Evolutionary conservation across 495 filamentous ascomycete species (phyloP), one percentile per base, ranked within the genome.

Genomic region (Neurospora sp.): DNA sequence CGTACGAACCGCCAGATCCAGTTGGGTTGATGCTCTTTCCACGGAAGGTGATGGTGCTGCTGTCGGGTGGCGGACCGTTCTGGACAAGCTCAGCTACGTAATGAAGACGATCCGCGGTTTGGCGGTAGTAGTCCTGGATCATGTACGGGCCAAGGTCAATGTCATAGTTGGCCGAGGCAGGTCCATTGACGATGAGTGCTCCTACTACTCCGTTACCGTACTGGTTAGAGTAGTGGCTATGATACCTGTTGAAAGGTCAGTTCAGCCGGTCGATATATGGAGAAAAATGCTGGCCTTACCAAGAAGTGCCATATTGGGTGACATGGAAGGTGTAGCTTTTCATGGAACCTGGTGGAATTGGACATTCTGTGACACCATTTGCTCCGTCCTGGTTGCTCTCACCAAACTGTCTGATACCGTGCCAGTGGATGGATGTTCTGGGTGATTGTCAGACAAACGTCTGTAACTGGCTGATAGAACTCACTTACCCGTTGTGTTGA

Each of bases 181-280:
- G 86, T 14, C 85, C 86, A 40, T 81, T 79, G 75, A 87, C 83
- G 69, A 87, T 75, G 12, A 89, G 80, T 7, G 80, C 73, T 22
- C 87, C 87, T n/a, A 81, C 76, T 12, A 85, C 77, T 3, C 87
- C 87, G 72, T 87, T 83, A 48, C 79, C 82, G 69, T 84, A 84
- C 74, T 91, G 89, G 17, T 86, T 77, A 12, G 82, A 83, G 74
- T 86, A 89, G 75, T 91, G 90, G 39, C 81, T 84, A 75, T 91
- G 90, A 71, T 90, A 78, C 71, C 71, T 70, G 27, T 14, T n/a
- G 10, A 16, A 35, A n/a, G 16, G 35, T 70, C 27, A 14, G 17
- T 16, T 16, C 7, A 27, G 65, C 17, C 17, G 17, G 44, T 22
- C n/a, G 44, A 4, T 22, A 48, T 48, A 10, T 48, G 17, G 0